These are phyloP conservation scores for Platanus orientalis DNA, from an alignment of 164 flowering plant genomes.

Conservation along the genomic window DNA sequence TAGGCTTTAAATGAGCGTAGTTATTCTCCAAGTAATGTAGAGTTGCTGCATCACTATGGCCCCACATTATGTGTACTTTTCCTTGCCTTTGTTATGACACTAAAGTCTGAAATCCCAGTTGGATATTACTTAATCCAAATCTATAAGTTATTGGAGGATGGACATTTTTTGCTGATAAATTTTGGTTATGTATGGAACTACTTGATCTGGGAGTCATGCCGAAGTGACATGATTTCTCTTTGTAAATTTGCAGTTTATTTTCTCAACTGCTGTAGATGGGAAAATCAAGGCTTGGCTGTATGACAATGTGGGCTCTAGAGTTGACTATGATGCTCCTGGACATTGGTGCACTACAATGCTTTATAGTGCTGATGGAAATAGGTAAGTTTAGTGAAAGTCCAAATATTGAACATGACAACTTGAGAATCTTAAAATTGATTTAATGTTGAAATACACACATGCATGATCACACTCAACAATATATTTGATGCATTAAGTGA, in stretches of 20 bases:
- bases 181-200: neutral
- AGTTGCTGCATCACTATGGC: too few species aligned
- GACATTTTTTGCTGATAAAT: too few species aligned
- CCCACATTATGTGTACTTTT: too few species aligned
- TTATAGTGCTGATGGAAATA: slow-evolving; percentile 90
- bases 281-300: slow-evolving; percentile 96
- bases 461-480: neutral
- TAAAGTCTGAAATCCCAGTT: too few species aligned
- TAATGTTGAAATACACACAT: neutral
- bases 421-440: neutral
- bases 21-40: too few species aligned
- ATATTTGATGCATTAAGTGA: neutral
- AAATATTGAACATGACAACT: neutral
- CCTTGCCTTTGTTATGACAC: too few species aligned
- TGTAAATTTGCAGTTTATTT: slow-evolving; percentile 64
- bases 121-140: too few species aligned
- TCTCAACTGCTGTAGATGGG: slow-evolving; percentile 89
- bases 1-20: too few species aligned
- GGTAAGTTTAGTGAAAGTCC: slow-evolving; percentile 34
- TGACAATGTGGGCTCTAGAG: slow-evolving; percentile 89
- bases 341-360: slow-evolving; percentile 85
- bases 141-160: too few species aligned
- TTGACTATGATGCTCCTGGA: slow-evolving; percentile 94
- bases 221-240: slow-evolving; percentile 1
- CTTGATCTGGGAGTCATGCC: neutral